phyloP scores from a whole-genome alignment of 495 filamentous ascomycete species.

The Parachaetomium inaequale region DNA sequence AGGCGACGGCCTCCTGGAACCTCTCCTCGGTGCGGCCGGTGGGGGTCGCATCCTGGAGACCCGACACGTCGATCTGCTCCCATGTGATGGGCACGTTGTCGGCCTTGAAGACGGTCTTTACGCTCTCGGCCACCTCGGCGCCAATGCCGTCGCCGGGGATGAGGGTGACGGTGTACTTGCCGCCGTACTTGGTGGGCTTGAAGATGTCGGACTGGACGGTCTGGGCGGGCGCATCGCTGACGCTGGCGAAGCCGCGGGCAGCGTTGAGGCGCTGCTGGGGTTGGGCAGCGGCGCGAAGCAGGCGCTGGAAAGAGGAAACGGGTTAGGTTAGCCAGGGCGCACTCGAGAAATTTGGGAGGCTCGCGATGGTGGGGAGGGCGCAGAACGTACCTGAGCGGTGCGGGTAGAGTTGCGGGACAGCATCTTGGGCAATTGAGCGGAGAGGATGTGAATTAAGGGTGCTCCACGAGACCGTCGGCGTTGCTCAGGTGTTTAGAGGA shows the following conservation, averaged over 20 bases:
- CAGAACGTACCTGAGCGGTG: slow-evolving; percentile 43
- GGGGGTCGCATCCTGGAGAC: slow-evolving; percentile 70
- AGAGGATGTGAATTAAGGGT: neutral
- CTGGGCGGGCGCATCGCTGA: slow-evolving; percentile 83
- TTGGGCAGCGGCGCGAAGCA: slow-evolving; percentile 54
- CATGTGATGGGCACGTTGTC: slow-evolving; percentile 98
- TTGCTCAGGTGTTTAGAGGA: slow-evolving; percentile 11
- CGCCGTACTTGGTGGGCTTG: slow-evolving; percentile 98
- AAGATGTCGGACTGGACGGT: slow-evolving; percentile 81
- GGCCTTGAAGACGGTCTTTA: slow-evolving; percentile 98
- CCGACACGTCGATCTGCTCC: slow-evolving; percentile 97
- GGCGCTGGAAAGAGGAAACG: slow-evolving; percentile 40
- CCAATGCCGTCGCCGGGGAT: slow-evolving; percentile 99
- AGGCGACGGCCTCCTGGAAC: slow-evolving; percentile 90
- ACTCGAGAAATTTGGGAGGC: slow-evolving; percentile 11
- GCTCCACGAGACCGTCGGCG: slow-evolving; percentile 9
- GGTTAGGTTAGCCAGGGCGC: slow-evolving; percentile 22
- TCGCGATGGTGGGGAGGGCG: slow-evolving; percentile 9
- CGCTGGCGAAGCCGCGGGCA: slow-evolving; percentile 62
- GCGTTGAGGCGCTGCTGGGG: slow-evolving; percentile 42
- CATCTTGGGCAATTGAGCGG: slow-evolving; percentile 46
- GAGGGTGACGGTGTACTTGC: slow-evolving; percentile 97
- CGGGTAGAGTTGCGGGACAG: slow-evolving; percentile 57
- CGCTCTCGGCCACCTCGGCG: slow-evolving; percentile 94
- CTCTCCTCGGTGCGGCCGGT: slow-evolving; percentile 88